phyloP scores from a whole-genome alignment of 371 early-diverging fungal species.

The Amoeboaphelidium occidentale region DNA sequence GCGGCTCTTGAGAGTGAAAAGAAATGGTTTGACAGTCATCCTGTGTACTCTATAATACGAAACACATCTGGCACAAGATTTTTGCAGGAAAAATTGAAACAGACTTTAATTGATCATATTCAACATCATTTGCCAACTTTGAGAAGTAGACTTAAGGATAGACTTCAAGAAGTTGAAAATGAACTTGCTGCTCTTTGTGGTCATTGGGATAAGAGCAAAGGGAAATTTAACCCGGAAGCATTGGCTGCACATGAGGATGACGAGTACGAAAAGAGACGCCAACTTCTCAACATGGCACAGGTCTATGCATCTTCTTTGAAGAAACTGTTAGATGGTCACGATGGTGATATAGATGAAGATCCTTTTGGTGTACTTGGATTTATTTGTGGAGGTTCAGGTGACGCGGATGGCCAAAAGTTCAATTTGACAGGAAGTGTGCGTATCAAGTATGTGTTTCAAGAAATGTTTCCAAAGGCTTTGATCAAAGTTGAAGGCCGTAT shows the following conservation, averaged over 20 bases:
- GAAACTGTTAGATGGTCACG: neutral
- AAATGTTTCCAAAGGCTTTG: neutral
- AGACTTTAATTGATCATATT: slow-evolving; percentile 2
- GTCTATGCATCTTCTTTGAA: neutral
- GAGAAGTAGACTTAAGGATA: neutral
- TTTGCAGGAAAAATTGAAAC: slow-evolving; percentile 48
- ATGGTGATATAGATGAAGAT: neutral
- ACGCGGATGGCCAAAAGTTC: neutral
- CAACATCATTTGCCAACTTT: neutral
- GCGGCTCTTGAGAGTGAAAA: slow-evolving; percentile 45
- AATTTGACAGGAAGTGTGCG: neutral
- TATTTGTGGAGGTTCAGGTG: neutral
- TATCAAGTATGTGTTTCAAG: neutral
- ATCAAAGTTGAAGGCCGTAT: slow-evolving; percentile 18
- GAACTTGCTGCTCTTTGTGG: too few species aligned
- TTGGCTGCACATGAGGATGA: too few species aligned
- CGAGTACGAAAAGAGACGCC: too few species aligned
- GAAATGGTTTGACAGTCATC: slow-evolving; percentile 50
- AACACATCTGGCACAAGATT: slow-evolving; percentile 60
- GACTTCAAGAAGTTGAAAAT: neutral
- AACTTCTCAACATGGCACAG: neutral
- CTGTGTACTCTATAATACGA: slow-evolving; percentile 51
- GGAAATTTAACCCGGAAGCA: too few species aligned
- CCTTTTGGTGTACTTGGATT: neutral
- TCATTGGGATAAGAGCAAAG: too few species aligned